Conservation (phyloP, 129 eudicot species). For the Escallonia herrerae region DNA sequence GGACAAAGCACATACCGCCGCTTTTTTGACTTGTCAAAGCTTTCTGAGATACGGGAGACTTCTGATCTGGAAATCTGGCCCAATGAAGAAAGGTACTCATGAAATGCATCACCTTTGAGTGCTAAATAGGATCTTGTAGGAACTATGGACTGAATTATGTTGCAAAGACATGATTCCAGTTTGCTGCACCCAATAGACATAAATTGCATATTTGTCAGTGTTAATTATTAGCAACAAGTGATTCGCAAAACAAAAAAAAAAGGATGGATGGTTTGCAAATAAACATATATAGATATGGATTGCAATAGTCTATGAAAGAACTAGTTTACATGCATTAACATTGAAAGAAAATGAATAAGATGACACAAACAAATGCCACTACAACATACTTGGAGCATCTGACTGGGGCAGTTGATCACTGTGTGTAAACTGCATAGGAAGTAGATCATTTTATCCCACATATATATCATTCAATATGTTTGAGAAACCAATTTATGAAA, state of each 20-base stretch:
- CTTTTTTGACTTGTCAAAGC: slow-evolving; percentile 26
- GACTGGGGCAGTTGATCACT: too few relatives aligned
- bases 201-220: neutral
- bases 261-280: neutral
- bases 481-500: neutral
- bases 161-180: slow-evolving; percentile 34
- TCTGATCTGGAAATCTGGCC: slow-evolving; percentile 79
- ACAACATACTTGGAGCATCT: neutral
- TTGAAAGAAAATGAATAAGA: neutral
- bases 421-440: neutral
- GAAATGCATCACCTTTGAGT: slow-evolving; percentile 52
- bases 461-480: neutral
- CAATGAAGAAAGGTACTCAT: slow-evolving; percentile 76
- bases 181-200: slow-evolving; percentile 34
- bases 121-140: slow-evolving; percentile 50
- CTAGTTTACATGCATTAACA: neutral
- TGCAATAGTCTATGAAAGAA: too few relatives aligned
- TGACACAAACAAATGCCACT: neutral
- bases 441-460: neutral
- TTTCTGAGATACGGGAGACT: slow-evolving; percentile 54
- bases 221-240: neutral
- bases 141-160: slow-evolving; percentile 50
- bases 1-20: slow-evolving; percentile 39
- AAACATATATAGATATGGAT: too few relatives aligned
- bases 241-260: neutral